phyloP scores from a whole-genome alignment of 2,329 filamentous ascomycete species.

The Calonectria pseudoturangicola region DNA sequence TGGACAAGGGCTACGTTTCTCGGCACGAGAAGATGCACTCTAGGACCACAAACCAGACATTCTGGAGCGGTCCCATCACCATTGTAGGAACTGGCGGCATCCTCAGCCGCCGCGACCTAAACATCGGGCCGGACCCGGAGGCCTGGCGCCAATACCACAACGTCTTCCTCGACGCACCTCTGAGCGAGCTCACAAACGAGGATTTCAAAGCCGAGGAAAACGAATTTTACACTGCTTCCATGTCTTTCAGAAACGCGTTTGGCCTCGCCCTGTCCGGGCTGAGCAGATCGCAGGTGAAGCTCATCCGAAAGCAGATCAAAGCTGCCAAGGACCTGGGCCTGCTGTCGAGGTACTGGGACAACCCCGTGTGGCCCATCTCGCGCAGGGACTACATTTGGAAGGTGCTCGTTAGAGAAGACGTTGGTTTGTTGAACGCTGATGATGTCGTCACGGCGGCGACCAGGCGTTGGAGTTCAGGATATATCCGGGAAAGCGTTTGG shows the following conservation, averaged over 20 bases:
- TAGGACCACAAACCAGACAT: constrained; percentile 62
- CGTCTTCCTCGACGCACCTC: constrained; percentile 79
- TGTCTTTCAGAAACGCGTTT: constrained; percentile 71
- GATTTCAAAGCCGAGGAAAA: constrained; percentile 46
- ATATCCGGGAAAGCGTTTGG: constrained; percentile 47
- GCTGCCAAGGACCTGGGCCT: constrained; percentile 71
- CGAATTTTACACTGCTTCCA: constrained; percentile 81
- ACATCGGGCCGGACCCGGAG: constrained; percentile 39
- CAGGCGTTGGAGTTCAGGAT: constrained; percentile 44
- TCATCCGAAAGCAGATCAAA: constrained; percentile 65
- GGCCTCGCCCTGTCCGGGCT: constrained; percentile 65
- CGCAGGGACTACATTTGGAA: constrained; percentile 75
- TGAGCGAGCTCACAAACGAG: constrained; percentile 61
- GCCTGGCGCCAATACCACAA: constrained; percentile 64
- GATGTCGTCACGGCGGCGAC: constrained; percentile 67
- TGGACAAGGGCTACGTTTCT: constrained; percentile 73
- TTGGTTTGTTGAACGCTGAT: constrained; percentile 78
- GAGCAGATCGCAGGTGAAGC: constrained; percentile 63
- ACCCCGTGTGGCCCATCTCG: constrained; percentile 75
- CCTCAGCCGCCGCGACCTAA: constrained; percentile 45
- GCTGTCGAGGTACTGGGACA: constrained; percentile 76
- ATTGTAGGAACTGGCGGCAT: constrained; percentile 79
- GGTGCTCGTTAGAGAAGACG: constrained; percentile 70
- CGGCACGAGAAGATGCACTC: constrained; percentile 65
- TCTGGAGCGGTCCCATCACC: constrained; percentile 72